Conservation (phyloP, 257 asterid genomes). For the Misopates orontium region DNA sequence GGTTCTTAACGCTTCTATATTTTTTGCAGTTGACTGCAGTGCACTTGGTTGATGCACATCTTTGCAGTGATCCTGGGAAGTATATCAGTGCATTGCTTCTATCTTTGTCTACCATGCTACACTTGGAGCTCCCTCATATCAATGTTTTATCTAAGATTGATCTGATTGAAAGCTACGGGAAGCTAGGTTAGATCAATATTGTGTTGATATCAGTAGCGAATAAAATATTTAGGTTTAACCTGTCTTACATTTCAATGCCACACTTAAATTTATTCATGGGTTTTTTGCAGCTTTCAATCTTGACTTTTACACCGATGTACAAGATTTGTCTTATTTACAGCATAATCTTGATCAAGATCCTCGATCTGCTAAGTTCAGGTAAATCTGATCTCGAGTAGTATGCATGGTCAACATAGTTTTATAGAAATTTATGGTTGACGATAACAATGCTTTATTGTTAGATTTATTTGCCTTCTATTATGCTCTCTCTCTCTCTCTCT, state of each 20-base stretch:
- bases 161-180: constrained; percentile 91
- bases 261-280: constrained; percentile 16
- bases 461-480: too few relatives aligned
- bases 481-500: too few relatives aligned
- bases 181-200: constrained; percentile 58
- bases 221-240: constrained; percentile 5
- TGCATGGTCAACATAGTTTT: background rate
- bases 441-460: too few relatives aligned
- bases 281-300: constrained; percentile 84
- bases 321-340: constrained; percentile 82
- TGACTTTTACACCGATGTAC: constrained; percentile 95
- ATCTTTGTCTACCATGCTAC: constrained; percentile 90
- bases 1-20: constrained; percentile 15
- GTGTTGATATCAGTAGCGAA: constrained; percentile 12
- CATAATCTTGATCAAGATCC: constrained; percentile 87
- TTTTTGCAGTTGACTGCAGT: constrained; percentile 84
- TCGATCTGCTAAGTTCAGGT: constrained; percentile 84
- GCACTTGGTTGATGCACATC: constrained; percentile 95
- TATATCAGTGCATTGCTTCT: constrained; percentile 90
- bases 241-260: constrained; percentile 19
- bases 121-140: constrained; percentile 94
- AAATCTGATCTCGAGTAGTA: constrained; percentile 7
- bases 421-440: background rate
- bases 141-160: constrained; percentile 95
- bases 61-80: constrained; percentile 97